phyloP scores from a whole-genome alignment of 1,139 yeast genomes.

The Blastobotrys proliferans region DNA sequence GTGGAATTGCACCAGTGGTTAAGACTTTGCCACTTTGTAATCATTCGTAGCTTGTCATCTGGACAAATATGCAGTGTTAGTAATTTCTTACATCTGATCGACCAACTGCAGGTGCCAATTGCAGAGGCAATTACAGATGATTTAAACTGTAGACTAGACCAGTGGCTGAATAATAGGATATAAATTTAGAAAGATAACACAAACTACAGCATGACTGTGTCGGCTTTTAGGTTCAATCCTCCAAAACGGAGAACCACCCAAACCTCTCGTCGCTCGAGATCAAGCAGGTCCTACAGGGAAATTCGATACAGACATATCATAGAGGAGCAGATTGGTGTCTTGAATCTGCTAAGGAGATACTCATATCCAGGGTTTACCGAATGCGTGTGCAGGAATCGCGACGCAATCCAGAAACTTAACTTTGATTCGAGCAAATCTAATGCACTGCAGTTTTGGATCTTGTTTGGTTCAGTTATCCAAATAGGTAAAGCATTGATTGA shows the following conservation, averaged over 20 bases:
- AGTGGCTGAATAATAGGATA: too few species aligned
- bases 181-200: background rate
- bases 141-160: too few species aligned
- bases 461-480: conserved; percentile 4
- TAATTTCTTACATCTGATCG: too few species aligned
- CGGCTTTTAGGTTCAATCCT: conserved; percentile 2
- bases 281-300: background rate
- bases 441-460: conserved; percentile 10
- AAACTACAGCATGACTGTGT: background rate
- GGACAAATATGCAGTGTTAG: too few species aligned
- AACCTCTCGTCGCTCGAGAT: background rate
- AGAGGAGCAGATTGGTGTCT: conserved; percentile 7
- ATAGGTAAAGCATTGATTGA: conserved; percentile 4
- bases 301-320: conserved; percentile 3
- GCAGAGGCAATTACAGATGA: too few species aligned
- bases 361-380: conserved; percentile 3
- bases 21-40: too few species aligned
- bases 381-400: conserved; percentile 1
- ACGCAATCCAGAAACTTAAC: conserved; percentile 1
- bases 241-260: background rate
- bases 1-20: too few species aligned
- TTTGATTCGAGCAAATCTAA: conserved; percentile 2
- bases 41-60: too few species aligned
- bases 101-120: too few species aligned
- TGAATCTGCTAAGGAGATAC: conserved; percentile 5